Evolutionary conservation across 1,284 basidiomycete genomes (phyloP).

Genomic region (Ustilago lituana): DNA sequence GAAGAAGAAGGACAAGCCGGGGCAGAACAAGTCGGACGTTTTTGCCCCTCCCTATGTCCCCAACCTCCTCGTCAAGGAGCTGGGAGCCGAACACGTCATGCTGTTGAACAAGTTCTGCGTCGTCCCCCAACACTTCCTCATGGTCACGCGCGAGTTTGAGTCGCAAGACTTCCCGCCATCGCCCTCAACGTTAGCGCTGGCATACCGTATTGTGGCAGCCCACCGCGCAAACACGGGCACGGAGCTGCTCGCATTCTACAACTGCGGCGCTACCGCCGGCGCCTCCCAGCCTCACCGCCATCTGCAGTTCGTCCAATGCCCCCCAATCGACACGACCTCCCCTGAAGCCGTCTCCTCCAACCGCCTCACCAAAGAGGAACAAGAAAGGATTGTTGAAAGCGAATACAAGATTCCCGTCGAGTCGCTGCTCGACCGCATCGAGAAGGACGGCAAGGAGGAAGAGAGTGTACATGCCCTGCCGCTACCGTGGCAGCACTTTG

Average conservation of each 20-base stretch:
- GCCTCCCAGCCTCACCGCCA: conserved; percentile 63
- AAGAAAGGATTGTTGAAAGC: conserved; percentile 22
- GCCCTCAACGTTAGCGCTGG: conserved; percentile 51
- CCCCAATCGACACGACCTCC: conserved; percentile 20
- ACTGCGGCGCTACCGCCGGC: conserved; percentile 60
- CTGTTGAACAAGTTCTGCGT: conserved; percentile 66
- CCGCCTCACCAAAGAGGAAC: conserved; percentile 24
- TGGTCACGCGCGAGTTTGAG: conserved; percentile 61
- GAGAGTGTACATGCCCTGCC: conserved; percentile 57
- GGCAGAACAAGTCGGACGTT: conserved; percentile 58
- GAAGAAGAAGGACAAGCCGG: conserved; percentile 11
- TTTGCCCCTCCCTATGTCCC: conserved; percentile 66
- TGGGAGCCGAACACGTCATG: conserved; percentile 46
- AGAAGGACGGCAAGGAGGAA: conserved; percentile 59
- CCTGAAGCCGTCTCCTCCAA: conserved; percentile 1
- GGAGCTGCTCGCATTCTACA: conserved; percentile 63
- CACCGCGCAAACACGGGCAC: conserved; percentile 14
- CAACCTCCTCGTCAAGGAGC: conserved; percentile 56
- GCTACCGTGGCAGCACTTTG: conserved; percentile 65
- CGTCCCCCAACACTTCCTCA: conserved; percentile 61
- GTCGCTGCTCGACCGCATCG: conserved; percentile 53
- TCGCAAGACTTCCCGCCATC: conserved; percentile 61
- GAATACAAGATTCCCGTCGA: conserved; percentile 57
- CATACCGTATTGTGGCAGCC: conserved; percentile 50
- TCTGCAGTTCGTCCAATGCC: conserved; percentile 60